phyloP scores from a whole-genome alignment of 2,329 filamentous ascomycete species.

The Metarhizium sp. region DNA sequence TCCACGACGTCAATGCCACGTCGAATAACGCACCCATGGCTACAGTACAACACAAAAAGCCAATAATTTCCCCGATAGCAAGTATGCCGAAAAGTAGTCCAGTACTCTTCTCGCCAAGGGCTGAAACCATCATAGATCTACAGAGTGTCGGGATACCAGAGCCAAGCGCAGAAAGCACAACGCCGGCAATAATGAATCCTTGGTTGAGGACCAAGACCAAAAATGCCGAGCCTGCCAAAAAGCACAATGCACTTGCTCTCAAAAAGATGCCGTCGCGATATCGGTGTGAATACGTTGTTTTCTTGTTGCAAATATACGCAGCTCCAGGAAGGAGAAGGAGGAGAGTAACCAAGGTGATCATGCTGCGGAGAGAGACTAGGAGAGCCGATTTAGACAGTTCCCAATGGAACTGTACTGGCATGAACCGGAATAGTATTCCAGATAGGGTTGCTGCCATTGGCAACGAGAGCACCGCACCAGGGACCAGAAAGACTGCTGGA shows the following conservation, averaged over 20 bases:
- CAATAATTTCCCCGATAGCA: constrained; percentile 15
- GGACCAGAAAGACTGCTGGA: constrained; percentile 14
- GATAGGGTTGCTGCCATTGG: constrained; percentile 14
- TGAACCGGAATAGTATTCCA: constrained; percentile 14
- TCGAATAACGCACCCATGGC: constrained; percentile 15
- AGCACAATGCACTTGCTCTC: constrained; percentile 11
- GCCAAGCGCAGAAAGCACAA: constrained; percentile 13
- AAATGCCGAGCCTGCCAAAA: constrained; percentile 14
- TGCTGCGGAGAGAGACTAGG: constrained; percentile 14
- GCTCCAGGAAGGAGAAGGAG: constrained; percentile 13
- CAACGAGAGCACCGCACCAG: constrained; percentile 13
- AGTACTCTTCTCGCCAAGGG: constrained; percentile 7
- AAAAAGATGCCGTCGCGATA: constrained; percentile 11
- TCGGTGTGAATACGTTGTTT: constrained; percentile 1
- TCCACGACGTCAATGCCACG: constrained; percentile 14
- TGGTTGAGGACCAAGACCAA: constrained; percentile 13
- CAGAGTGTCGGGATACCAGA: constrained; percentile 17
- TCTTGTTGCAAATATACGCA: constrained; percentile 7
- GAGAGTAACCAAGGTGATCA: constrained; percentile 13
- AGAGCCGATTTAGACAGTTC: constrained; percentile 12
- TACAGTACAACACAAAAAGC: constrained; percentile 12
- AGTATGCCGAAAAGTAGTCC: constrained; percentile 16
- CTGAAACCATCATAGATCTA: constrained; percentile 14
- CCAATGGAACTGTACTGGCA: constrained; percentile 18
- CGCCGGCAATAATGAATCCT: constrained; percentile 12